Evolutionary conservation across 495 filamentous ascomycete genomes (phyloP).

Genomic region (Aspergillus kassunensis): DNA sequence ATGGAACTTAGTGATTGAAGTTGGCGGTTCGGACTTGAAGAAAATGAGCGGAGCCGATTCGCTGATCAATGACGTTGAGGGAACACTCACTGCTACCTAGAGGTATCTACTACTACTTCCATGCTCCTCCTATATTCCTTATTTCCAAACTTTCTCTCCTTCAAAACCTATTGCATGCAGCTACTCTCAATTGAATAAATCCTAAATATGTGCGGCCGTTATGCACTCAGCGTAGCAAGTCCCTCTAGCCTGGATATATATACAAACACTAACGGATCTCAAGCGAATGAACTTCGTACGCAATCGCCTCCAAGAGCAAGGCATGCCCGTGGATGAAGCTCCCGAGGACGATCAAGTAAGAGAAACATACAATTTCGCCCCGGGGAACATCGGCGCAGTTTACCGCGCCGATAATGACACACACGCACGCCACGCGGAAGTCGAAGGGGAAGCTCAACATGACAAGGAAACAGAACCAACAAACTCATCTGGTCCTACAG

Average conservation of each 20-base stretch:
- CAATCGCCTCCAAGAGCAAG: slow-evolving; percentile 62
- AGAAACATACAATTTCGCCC: slow-evolving; percentile 90
- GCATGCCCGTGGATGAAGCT: slow-evolving; percentile 74
- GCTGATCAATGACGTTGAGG: slow-evolving; percentile 7
- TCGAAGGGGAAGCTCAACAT: slow-evolving; percentile 5
- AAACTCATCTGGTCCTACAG: no score
- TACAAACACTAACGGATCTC: background rate
- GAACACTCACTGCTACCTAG: background rate
- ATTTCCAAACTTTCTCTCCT: background rate
- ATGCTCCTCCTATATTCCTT: background rate
- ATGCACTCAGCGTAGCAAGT: slow-evolving; percentile 74
- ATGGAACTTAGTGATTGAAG: background rate
- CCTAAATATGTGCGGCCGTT: slow-evolving; percentile 74
- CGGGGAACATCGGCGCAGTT: slow-evolving; percentile 78
- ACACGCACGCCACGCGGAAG: slow-evolving; percentile 9
- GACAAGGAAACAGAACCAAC: slow-evolving; percentile 5
- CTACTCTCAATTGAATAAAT: no score
- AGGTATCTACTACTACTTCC: background rate
- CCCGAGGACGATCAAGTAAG: slow-evolving; percentile 70
- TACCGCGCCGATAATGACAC: slow-evolving; percentile 66
- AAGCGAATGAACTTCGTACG: slow-evolving; percentile 64
- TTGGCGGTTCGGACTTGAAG: slow-evolving; percentile 1
- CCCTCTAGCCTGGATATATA: background rate
- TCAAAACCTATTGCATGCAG: no score
- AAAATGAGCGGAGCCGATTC: slow-evolving; percentile 6